These are phyloP conservation scores for Fusarium circinatum DNA, from an alignment of 2,329 filamentous ascomycete species.

Conservation along the genomic window DNA sequence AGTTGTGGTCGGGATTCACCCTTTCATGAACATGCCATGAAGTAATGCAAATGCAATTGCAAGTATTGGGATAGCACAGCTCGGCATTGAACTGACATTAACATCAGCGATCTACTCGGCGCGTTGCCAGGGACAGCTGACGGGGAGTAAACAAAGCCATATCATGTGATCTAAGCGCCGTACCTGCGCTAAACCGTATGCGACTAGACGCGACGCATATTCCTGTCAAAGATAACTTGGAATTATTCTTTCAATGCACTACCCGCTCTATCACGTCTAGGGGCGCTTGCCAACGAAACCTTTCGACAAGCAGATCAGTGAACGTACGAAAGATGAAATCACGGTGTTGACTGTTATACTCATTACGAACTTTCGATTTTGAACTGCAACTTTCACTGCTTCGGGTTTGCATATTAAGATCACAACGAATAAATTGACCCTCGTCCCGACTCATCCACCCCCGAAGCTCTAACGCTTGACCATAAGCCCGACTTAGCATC, in stretches of 20 bases:
- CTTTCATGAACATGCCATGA: slow-evolving; percentile 42
- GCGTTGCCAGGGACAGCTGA: slow-evolving; percentile 43
- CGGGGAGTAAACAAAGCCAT: slow-evolving; percentile 44
- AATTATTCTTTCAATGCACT: slow-evolving; percentile 1
- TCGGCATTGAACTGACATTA: slow-evolving; percentile 29
- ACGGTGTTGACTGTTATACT: neutral
- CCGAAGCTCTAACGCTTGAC: neutral
- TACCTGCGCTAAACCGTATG: slow-evolving; percentile 17
- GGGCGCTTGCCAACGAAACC: neutral
- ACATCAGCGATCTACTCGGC: slow-evolving; percentile 28
- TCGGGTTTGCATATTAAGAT: neutral
- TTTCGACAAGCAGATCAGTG: neutral
- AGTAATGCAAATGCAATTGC: slow-evolving; percentile 41
- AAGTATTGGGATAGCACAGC: slow-evolving; percentile 24
- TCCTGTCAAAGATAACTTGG: neutral
- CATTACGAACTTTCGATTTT: neutral
- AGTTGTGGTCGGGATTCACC: slow-evolving; percentile 39
- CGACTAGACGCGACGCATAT: slow-evolving; percentile 27
- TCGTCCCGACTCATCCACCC: neutral
- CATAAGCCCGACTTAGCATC: neutral
- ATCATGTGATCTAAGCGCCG: slow-evolving; percentile 35
- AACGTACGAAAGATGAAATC: neutral
- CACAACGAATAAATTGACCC: neutral
- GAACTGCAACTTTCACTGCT: neutral
- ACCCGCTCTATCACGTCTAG: slow-evolving; percentile 12